These are phyloP conservation scores for Ogataea salicorniae DNA, from an alignment of 805 yeast species.

Conservation along the genomic window DNA sequence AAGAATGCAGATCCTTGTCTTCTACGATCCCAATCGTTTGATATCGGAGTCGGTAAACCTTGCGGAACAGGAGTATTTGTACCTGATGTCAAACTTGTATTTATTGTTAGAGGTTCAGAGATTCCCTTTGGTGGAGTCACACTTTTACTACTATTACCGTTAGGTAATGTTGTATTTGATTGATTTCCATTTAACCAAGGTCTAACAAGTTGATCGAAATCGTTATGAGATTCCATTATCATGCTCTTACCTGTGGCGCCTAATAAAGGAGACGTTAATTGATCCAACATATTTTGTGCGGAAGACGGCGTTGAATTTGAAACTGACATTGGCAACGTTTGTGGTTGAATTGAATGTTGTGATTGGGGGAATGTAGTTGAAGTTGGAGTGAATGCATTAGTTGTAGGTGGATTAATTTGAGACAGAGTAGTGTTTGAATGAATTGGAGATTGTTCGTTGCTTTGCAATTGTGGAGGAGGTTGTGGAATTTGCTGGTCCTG, in stretches of 20 bases:
- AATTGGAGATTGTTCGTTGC: conserved; percentile 4
- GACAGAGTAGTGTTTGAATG: conserved; percentile 2
- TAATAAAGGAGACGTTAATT: conserved; percentile 20
- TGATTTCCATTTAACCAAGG: conserved; percentile 22
- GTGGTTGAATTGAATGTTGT: conserved; percentile 4
- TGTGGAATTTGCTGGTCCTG: conserved; percentile 1
- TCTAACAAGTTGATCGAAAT: conserved; percentile 42
- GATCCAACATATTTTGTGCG: conserved; percentile 15
- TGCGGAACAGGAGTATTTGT: conserved; percentile 18
- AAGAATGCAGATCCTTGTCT: conserved; percentile 52
- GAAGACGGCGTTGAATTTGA: conserved; percentile 33
- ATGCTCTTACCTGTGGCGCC: conserved; percentile 37
- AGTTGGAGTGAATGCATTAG: conserved; percentile 1
- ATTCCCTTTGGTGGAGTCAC: conserved; percentile 17
- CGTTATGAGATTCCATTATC: conserved; percentile 38
- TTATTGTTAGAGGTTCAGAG: conserved; percentile 19
- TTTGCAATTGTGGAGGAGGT: conserved; percentile 8
- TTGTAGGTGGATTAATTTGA: conserved; percentile 1
- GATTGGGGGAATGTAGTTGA: conserved; percentile 4
- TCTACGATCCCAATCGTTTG: conserved; percentile 42
- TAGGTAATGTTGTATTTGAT: not conserved
- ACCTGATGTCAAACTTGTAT: conserved; percentile 13
- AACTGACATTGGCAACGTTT: conserved; percentile 13
- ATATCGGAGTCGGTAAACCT: conserved; percentile 26
- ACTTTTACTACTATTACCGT: not conserved